Evolutionary conservation across 148 eudicot species (phyloP), one percentile per base, ranked within the genome.

Genomic region (Polygonum aviculare): DNA sequence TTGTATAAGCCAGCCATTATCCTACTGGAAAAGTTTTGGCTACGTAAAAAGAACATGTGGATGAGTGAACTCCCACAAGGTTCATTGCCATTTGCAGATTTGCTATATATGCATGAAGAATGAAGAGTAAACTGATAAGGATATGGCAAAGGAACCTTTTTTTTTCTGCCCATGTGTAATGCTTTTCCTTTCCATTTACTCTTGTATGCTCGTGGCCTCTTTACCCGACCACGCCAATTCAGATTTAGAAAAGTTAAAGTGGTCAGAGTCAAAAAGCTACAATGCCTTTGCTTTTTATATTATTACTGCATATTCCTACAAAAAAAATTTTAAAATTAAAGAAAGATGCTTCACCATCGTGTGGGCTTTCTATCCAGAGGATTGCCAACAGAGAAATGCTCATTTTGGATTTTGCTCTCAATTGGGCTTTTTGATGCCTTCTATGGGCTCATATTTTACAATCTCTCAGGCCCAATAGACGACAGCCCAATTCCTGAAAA

Each of bases 211-310:
- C 69, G 39, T 63, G 69, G 69, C 4, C 69, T 63, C 72, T 67
- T 67, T 67, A 67, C 12, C 72, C 72, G 72, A 67, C 72, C 45
- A 67, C 72, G 72, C 72, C 72, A 35, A 35, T 67, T 67, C 72
- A 67, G 72, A 67, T 41, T 35, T 36, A 4, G 0, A 21, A 67
- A 67, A 67, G 72, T 36, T 67, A 67, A 67, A 67, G 72, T 67
- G 70, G 70, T 63, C 44, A 36, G 72, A 41, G 72, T 67, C 72
- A 67, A 67, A 67, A 67, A 67, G 72, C 45, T 16, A 67, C 72
- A 36, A 62, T 62, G 35, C 44, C 21, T 67, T 16, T 67, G 72
- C 44, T 67, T 67, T 67, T 67, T n/a, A 51, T n/a, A 4, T 5
- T n/a, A 4, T 5, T 50, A 50, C 54, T 50, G 12, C 16, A 39